Percentiles rank a stretch among this genome's conserved stretches.
Conservation (phyloP, 75 land plant species). For the Isoetes taiwanensis region DNA sequence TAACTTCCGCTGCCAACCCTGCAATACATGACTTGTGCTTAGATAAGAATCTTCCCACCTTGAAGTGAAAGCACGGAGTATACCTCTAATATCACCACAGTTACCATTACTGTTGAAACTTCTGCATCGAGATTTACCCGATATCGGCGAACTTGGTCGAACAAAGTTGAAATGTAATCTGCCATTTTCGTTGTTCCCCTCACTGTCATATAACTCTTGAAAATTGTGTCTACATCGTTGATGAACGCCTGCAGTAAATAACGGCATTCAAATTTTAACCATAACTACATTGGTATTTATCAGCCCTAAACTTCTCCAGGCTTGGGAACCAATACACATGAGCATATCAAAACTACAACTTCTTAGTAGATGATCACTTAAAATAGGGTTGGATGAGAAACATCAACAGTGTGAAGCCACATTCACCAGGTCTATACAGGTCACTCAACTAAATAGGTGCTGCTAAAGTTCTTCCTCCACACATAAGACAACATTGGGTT, state of each 20-base stretch:
- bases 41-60: too few relatives aligned
- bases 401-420: too few relatives aligned
- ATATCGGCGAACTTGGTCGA: constrained; percentile 25
- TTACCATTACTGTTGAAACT: constrained; percentile 35
- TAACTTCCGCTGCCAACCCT: constrained; percentile 35
- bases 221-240: constrained; percentile 22
- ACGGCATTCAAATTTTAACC: neutral
- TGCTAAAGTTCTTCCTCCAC: too few relatives aligned
- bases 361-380: too few relatives aligned
- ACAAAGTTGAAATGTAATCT: constrained; percentile 29
- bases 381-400: too few relatives aligned
- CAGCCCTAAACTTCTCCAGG: neutral
- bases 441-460: too few relatives aligned
- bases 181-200: constrained; percentile 28
- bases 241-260: constrained; percentile 15
- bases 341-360: neutral
- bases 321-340: neutral
- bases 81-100: constrained; percentile 23
- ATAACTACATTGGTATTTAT: neutral
- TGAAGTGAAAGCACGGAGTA: too few relatives aligned
- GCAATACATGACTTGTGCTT: constrained; percentile 2
- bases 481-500: too few relatives aligned
- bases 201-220: constrained; percentile 25
- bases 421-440: too few relatives aligned
- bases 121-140: constrained; percentile 30